Evolutionary conservation across 306 rosid species (phyloP).

Genomic region (Canavalia ensiformis): DNA sequence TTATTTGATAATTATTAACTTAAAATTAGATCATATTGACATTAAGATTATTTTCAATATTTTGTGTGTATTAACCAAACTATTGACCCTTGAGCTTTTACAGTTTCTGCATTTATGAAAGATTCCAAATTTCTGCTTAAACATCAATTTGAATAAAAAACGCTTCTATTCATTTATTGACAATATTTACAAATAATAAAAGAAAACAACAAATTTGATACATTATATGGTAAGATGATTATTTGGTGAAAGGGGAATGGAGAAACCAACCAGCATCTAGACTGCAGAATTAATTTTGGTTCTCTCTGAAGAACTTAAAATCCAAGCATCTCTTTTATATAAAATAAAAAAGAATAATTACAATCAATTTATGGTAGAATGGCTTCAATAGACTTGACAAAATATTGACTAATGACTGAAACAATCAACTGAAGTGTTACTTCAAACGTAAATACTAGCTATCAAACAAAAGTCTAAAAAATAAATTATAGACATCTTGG

Average conservation of each 20-base stretch:
- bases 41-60: conserved; percentile 22
- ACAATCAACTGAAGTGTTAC: conserved; percentile 21
- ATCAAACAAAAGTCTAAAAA: conserved; percentile 9
- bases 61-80: conserved; percentile 16
- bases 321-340: not conserved
- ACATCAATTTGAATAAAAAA: conserved; percentile 34
- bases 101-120: conserved; percentile 12
- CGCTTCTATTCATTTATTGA: conserved; percentile 16
- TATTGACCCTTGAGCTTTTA: conserved; percentile 26
- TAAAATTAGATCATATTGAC: conserved; percentile 18
- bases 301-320: conserved; percentile 40
- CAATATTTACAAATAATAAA: not conserved
- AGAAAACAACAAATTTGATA: not conserved
- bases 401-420: not conserved
- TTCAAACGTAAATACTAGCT: conserved; percentile 28
- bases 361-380: conserved; percentile 14
- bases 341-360: not conserved
- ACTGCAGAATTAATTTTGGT: not conserved
- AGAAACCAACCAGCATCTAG: conserved; percentile 32
- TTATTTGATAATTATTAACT: conserved; percentile 5
- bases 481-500: conserved; percentile 9
- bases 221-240: conserved; percentile 24
- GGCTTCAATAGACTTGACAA: conserved; percentile 33
- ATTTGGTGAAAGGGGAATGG: not conserved
- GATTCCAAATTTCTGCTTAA: not conserved